These are phyloP conservation scores for Colletotrichum eleusines DNA, from an alignment of 2,329 filamentous ascomycete species.

Conservation along the genomic window DNA sequence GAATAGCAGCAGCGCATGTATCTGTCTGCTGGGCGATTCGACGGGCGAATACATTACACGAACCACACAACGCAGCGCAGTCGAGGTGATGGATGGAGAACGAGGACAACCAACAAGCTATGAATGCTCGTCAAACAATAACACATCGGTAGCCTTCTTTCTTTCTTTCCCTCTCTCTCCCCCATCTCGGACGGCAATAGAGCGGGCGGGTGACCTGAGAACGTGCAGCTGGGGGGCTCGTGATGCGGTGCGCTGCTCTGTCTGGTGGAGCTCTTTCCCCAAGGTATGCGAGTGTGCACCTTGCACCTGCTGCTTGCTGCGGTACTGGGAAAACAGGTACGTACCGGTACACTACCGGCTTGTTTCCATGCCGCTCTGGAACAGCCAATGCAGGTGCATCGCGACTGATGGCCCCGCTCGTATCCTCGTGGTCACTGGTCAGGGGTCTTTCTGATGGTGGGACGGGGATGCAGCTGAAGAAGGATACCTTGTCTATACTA, in stretches of 20 bases:
- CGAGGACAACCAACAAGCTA: not conserved
- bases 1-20: not conserved
- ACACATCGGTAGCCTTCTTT: not conserved
- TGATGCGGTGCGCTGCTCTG: conserved; percentile 36
- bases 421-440: conserved; percentile 40
- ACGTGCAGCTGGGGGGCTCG: conserved; percentile 33
- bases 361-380: conserved; percentile 22
- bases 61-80: not conserved
- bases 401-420: conserved; percentile 25
- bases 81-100: not conserved
- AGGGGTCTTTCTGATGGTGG: conserved; percentile 31
- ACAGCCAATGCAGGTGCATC: conserved; percentile 43
- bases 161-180: not conserved
- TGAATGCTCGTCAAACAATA: not conserved
- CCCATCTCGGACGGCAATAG: not conserved
- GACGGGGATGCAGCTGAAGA: conserved; percentile 29
- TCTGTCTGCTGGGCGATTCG: conserved; percentile 10
- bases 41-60: not conserved
- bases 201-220: conserved; percentile 16
- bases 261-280: conserved; percentile 30
- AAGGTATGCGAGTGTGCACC: conserved; percentile 9
- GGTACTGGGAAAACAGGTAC: conserved; percentile 10
- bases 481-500: conserved; percentile 39
- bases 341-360: not conserved
- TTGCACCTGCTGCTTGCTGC: not conserved